phyloP scores from a whole-genome alignment of 73 alveolate species.

The Symbiodinium natans region DNA sequence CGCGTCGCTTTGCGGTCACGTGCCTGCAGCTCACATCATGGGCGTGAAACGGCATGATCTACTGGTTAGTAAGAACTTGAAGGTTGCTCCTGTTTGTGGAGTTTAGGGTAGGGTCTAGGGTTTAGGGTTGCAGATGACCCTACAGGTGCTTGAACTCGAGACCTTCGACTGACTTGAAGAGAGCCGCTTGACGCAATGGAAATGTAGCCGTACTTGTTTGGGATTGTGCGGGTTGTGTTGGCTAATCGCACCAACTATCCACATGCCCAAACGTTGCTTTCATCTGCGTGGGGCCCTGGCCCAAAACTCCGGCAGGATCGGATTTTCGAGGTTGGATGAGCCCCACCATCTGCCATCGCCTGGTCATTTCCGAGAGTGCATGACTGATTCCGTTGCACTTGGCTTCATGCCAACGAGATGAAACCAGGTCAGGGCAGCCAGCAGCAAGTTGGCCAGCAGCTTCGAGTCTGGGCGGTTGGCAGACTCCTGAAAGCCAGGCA shows the following conservation, averaged over 20 bases:
- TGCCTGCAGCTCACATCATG: neutral
- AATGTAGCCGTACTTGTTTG: too few relatives aligned
- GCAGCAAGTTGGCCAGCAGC: constrained; percentile 10
- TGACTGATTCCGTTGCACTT: neutral
- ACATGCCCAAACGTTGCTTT: too few relatives aligned
- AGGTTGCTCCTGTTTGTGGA: too few relatives aligned
- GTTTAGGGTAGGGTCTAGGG: too few relatives aligned
- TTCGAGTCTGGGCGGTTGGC: neutral
- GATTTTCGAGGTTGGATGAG: neutral
- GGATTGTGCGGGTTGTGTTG: too few relatives aligned
- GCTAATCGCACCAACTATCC: too few relatives aligned
- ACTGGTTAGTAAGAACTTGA: too few relatives aligned
- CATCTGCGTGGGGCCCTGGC: constrained; percentile 13
- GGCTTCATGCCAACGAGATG: neutral
- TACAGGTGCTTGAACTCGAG: too few relatives aligned
- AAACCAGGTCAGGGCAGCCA: neutral
- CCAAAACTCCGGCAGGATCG: constrained; percentile 13
- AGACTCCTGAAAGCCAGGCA: neutral
- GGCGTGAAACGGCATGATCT: too few relatives aligned
- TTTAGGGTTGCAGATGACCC: too few relatives aligned
- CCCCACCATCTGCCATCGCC: neutral
- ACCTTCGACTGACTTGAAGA: too few relatives aligned
- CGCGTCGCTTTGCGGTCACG: constrained; percentile 6
- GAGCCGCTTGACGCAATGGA: too few relatives aligned
- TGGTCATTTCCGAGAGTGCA: neutral